These are phyloP conservation scores for Xylariaceae sp. DNA, from an alignment of 2,329 filamentous ascomycete species.

Conservation along the genomic window DNA sequence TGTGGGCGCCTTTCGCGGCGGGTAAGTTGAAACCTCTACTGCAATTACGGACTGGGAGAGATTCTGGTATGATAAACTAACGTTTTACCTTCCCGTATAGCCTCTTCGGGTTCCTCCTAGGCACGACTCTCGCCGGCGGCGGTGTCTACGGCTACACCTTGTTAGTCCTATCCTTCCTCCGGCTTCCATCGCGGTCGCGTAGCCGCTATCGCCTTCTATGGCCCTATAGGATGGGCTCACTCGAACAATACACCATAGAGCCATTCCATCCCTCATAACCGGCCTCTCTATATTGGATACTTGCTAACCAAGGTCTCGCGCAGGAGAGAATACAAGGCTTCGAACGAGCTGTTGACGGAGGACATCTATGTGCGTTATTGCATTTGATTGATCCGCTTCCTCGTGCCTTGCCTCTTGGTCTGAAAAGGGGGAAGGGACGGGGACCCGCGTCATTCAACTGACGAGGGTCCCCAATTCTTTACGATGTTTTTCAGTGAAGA, in stretches of 20 bases:
- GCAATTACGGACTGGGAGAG: not conserved
- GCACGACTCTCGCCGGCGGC: slow-evolving; percentile 77
- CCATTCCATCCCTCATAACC: not conserved
- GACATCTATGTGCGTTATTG: slow-evolving; percentile 86
- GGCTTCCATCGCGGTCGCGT: not conserved
- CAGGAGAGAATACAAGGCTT: slow-evolving; percentile 83
- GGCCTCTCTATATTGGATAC: not conserved
- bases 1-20: slow-evolving; percentile 66
- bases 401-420: slow-evolving; percentile 25
- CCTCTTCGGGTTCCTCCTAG: slow-evolving; percentile 89
- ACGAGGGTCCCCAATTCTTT: slow-evolving; percentile 27
- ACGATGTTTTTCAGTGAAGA: slow-evolving; percentile 33
- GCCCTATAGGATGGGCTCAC: not conserved
- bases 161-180: slow-evolving; percentile 29
- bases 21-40: slow-evolving; percentile 49
- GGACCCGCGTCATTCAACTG: slow-evolving; percentile 16
- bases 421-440: slow-evolving; percentile 16
- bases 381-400: slow-evolving; percentile 44
- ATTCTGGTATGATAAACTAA: slow-evolving; percentile 1
- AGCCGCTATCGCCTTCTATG: not conserved
- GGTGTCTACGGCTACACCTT: slow-evolving; percentile 92
- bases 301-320: slow-evolving; percentile 25
- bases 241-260: not conserved
- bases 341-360: slow-evolving; percentile 91
- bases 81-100: slow-evolving; percentile 51